phyloP scores from a whole-genome alignment of 352 stramenopile species.

The Pythium phragmiticola region DNA sequence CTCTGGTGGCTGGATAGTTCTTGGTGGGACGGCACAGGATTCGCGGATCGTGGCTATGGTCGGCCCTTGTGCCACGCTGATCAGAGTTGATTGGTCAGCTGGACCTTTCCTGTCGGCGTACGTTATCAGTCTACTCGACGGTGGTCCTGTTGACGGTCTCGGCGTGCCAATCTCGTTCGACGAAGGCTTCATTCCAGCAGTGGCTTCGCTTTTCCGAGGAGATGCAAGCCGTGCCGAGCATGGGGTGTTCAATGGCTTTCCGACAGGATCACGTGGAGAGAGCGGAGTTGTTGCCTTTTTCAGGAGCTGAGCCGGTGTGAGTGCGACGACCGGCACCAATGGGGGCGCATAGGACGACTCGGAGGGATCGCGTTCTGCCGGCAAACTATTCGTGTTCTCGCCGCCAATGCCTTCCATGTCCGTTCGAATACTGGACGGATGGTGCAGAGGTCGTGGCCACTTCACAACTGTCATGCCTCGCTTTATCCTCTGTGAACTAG shows the following conservation, averaged over 20 bases:
- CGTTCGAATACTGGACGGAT: slow-evolving; percentile 22
- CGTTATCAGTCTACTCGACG: background rate
- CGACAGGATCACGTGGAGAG: slow-evolving; percentile 10
- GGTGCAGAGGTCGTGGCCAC: background rate
- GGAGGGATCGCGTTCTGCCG: slow-evolving; percentile 2
- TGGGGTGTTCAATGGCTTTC: slow-evolving; percentile 31
- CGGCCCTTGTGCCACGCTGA: background rate
- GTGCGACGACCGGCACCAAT: slow-evolving; percentile 32
- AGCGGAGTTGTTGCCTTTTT: slow-evolving; percentile 42
- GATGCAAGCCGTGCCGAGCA: slow-evolving; percentile 28
- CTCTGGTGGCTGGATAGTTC: background rate
- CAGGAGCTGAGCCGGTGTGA: slow-evolving; percentile 52
- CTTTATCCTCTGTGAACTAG: background rate
- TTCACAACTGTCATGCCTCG: background rate
- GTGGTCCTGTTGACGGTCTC: background rate
- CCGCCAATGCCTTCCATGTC: slow-evolving; percentile 13
- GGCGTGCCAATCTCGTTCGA: background rate
- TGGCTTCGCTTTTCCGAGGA: slow-evolving; percentile 3
- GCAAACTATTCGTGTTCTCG: background rate
- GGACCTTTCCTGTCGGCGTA: background rate
- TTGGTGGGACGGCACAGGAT: background rate
- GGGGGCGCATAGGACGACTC: slow-evolving; percentile 11
- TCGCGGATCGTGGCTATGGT: background rate
- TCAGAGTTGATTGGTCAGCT: background rate
- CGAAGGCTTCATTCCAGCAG: background rate